Base-by-base conservation (phyloP, 2,329 filamentous ascomycete species). In the Penicillium concentricum region DNA sequence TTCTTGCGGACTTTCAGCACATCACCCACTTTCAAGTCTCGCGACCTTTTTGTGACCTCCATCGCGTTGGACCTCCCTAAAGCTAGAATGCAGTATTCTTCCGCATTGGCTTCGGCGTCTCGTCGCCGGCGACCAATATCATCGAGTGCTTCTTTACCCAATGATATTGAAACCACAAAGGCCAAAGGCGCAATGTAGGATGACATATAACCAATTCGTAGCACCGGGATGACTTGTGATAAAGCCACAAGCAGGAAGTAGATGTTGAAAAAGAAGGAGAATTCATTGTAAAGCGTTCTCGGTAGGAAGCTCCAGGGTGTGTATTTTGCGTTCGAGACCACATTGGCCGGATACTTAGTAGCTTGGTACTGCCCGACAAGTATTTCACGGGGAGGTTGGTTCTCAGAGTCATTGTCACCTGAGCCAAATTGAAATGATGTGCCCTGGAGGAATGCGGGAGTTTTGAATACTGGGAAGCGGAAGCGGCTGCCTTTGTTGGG, bases 261-360 rank as follows among this genome's bases (percentile, higher is more conserved):
- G 81, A 97, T 91, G 82, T 99, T 99, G 82, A 99, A 96, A 78
- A 99, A 99, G 80, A 97, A 99, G 58, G 93, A 97, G 73, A 99
- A 99, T 72, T 99, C 94, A 77, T 97, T 97, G 77, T 97, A 99
- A 22, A 99, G 81, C 0, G 94, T 99, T 51, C 93, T 82, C 2
- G 95, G 95, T 15, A 99, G 82, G 75, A 99, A 99, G 51, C 90
- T 96, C 79, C 92, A 88, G 1, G 92, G 87, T 30, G 93, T 97
- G 74, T 99, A 99, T 81, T 97, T 99, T 54, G 94, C 93, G 72
- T 99, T 97, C 35, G 93, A 97, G 47, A 99, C 85, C 55, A 91
- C 84, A 74, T 99, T 99, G 9, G 90, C 86, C 10, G 94, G 93
- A 72, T 93, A 97, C 64, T 88, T 87, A 48, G 87, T 81, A 28